These are phyloP conservation scores for Stagonosporopsis vannaccii DNA, from an alignment of 2,329 filamentous ascomycete species.

Conservation along the genomic window DNA sequence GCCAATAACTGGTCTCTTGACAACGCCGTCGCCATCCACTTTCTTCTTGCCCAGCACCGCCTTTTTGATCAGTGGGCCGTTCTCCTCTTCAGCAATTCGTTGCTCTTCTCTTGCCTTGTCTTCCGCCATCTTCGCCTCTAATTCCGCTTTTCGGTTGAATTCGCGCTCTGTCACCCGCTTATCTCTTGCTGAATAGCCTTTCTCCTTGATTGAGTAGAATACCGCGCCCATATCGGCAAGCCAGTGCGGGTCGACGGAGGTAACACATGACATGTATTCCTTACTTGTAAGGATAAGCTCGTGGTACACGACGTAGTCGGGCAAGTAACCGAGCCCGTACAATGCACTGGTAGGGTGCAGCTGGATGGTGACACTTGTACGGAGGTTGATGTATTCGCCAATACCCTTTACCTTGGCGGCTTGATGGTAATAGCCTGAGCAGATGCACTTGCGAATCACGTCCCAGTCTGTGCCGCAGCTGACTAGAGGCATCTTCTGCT, in stretches of 20 bases:
- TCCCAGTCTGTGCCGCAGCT: slow-evolving; percentile 98
- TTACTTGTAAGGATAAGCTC: slow-evolving; percentile 96
- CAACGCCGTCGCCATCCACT: slow-evolving; percentile 46
- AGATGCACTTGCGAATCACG: slow-evolving; percentile 93
- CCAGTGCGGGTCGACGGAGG: slow-evolving; percentile 95
- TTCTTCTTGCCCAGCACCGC: slow-evolving; percentile 35
- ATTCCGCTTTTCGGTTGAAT: slow-evolving; percentile 91
- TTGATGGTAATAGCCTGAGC: slow-evolving; percentile 97
- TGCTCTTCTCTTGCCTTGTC: slow-evolving; percentile 76
- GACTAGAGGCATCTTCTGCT: slow-evolving; percentile 86
- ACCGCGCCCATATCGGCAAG: slow-evolving; percentile 94
- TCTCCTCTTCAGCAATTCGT: slow-evolving; percentile 50
- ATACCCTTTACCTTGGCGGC: slow-evolving; percentile 95
- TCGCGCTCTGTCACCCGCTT: slow-evolving; percentile 88
- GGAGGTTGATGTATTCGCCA: slow-evolving; percentile 95
- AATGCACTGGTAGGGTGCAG: slow-evolving; percentile 93
- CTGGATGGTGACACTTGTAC: slow-evolving; percentile 92
- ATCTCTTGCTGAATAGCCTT: slow-evolving; percentile 88
- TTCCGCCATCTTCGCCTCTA: slow-evolving; percentile 88
- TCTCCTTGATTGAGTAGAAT: slow-evolving; percentile 97
- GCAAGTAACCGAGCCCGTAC: slow-evolving; percentile 90
- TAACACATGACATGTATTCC: slow-evolving; percentile 98
- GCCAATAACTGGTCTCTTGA: slow-evolving; percentile 50
- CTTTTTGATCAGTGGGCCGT: slow-evolving; percentile 38
- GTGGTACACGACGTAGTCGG: slow-evolving; percentile 97